A percentile compares a stretch with the other conserved stretches of the same genome.
Evolutionary conservation across 305 asterid species (phyloP).

Genomic region (Solanum hybrid): DNA sequence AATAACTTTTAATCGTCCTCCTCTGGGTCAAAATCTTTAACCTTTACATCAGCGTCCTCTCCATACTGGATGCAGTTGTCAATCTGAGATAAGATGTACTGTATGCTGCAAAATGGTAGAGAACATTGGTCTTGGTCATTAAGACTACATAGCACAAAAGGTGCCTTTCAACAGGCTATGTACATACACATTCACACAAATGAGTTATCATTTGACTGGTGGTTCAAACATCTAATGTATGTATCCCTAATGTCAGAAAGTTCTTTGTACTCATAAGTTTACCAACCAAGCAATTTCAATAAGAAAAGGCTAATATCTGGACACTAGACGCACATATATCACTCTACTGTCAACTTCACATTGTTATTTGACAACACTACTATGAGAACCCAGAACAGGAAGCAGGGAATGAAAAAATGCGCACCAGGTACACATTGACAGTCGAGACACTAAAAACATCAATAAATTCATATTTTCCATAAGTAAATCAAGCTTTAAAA

Average conservation of each 20-base stretch:
- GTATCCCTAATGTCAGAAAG: not conserved
- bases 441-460: not conserved
- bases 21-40: constrained; percentile 71
- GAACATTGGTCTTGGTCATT: not conserved
- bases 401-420: not conserved
- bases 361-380: not conserved
- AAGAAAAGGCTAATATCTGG: not conserved
- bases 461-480: not conserved
- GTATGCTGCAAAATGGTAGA: constrained; percentile 41
- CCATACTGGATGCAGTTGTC: constrained; percentile 74
- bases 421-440: not conserved
- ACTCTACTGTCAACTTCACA: not conserved
- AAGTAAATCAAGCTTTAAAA: not conserved
- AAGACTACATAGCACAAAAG: not conserved
- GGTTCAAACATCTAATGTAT: not conserved
- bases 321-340: not conserved
- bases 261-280: not conserved
- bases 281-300: not conserved
- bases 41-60: constrained; percentile 78
- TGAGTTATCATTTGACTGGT: not conserved
- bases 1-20: constrained; percentile 28
- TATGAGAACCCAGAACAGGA: not conserved
- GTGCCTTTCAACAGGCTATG: not conserved
- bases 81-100: constrained; percentile 60
- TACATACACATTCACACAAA: not conserved